These are phyloP conservation scores for Ustanciosporium gigantosporum DNA, from an alignment of 1,284 basidiomycete genomes.

Conservation along the genomic window DNA sequence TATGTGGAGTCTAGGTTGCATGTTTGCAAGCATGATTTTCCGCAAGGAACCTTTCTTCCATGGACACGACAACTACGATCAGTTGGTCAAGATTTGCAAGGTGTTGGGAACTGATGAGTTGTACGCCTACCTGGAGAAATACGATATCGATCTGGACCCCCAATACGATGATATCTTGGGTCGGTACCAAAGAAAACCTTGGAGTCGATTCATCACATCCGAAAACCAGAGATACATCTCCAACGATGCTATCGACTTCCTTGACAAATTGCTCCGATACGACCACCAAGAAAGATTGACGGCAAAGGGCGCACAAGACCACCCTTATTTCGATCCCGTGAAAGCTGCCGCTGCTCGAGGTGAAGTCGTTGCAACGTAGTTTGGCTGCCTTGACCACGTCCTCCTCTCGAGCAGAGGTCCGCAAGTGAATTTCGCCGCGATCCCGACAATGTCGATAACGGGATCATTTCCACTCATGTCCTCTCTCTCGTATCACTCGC, in stretches of 20 bases:
- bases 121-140: conserved; percentile 68
- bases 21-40: conserved; percentile 87
- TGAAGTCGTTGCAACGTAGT: conserved; percentile 31
- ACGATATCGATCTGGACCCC: conserved; percentile 70
- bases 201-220: conserved; percentile 63
- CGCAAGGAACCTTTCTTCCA: conserved; percentile 99
- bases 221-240: conserved; percentile 97
- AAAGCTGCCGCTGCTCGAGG: conserved; percentile 36
- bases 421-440: too few species aligned
- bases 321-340: conserved; percentile 57
- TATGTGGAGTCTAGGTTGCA: conserved; percentile 98
- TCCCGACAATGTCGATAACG: too few species aligned
- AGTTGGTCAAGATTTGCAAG: conserved; percentile 96
- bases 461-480: too few species aligned
- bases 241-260: conserved; percentile 75
- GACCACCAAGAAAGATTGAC: conserved; percentile 96
- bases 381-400: too few species aligned
- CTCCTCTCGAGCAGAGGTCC: too few species aligned
- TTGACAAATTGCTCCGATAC: conserved; percentile 93
- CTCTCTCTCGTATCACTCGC: too few species aligned
- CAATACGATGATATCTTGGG: conserved; percentile 61
- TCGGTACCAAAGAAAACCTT: conserved; percentile 83
- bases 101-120: conserved; percentile 95
- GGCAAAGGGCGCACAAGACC: conserved; percentile 66
- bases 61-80: conserved; percentile 98